Evolutionary conservation across 257 asterid species (phyloP).

Genomic region (Scutellaria baicalensis): DNA sequence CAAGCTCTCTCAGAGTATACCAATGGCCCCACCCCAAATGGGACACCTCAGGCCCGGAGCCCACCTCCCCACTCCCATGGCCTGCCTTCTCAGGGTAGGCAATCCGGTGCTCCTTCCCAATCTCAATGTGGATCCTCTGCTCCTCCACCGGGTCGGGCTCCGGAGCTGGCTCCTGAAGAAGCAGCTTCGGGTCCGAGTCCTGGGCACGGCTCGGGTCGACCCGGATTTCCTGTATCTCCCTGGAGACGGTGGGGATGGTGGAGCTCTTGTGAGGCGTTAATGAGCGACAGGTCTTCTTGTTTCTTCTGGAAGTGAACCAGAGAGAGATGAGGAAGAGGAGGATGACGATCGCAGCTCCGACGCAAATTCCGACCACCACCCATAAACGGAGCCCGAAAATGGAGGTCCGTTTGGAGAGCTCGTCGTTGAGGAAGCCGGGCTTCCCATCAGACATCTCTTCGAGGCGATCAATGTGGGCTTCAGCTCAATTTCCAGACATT

Average conservation of each 20-base stretch:
- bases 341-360: constrained; percentile 73
- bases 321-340: constrained; percentile 63
- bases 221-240: constrained; percentile 70
- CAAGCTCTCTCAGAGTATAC: constrained; percentile 87
- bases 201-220: constrained; percentile 43
- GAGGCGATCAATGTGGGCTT: background rate
- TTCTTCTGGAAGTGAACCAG: constrained; percentile 60
- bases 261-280: constrained; percentile 25
- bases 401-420: constrained; percentile 58
- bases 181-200: constrained; percentile 23
- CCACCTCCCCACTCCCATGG: constrained; percentile 48
- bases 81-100: constrained; percentile 41
- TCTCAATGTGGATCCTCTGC: constrained; percentile 46
- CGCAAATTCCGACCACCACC: constrained; percentile 78
- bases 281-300: constrained; percentile 20
- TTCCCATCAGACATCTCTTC: constrained; percentile 42
- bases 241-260: constrained; percentile 58
- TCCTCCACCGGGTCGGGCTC: constrained; percentile 37
- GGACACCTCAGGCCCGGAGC: constrained; percentile 70
- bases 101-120: constrained; percentile 53
- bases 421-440: constrained; percentile 42
- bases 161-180: constrained; percentile 29
- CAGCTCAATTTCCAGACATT: constrained; percentile 3
- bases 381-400: constrained; percentile 72
- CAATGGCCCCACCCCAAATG: constrained; percentile 98